Base-by-base conservation (phyloP, 1,284 basidiomycete species). In the Peniophora sp. region DNA sequence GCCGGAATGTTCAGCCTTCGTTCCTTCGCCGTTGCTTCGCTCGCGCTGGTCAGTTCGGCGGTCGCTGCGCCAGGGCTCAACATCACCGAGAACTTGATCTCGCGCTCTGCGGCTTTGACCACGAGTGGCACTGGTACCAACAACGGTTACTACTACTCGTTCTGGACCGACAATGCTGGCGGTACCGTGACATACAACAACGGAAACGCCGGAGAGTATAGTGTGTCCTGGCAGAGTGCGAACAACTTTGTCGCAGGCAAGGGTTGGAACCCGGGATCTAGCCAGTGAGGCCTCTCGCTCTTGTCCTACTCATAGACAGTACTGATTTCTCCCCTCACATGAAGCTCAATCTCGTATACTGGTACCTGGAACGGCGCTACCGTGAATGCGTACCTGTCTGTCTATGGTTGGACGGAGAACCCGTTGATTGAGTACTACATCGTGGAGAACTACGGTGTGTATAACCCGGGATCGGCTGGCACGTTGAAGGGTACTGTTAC, bases 391-490 rank as follows among this genome's bases (percentile, higher is more conserved):
- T 61, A 59, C 54, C 53, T 59, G 32, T 57, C 51, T 35, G 58
- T 60, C 36, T 60, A 57, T 50, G 58, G 58, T 47, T 59, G 58
- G 58, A 52, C 55, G 32, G 55, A 53, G 43, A 55, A 48, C 57
- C 57, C 57, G 52, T 48, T 72, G 48, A 58, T 69, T 56, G 69
- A 72, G 57, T 71, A 71, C 60, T 70, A 70, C 61, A 62, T 71
- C 58, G 56, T 63, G 47, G 71, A 73, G 51, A 58, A 60, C 24
- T 73, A 64, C 54, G 71, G 70, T 20, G 60, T 57, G 14, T 71
- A 68, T 58, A 67, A 73, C 62, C 71, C 70, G 15, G 37, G 37
- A n/a, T 8, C 37, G 8, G 37, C n/a, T 20, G 37, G 8, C 5
- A 57, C 60, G 15, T 44, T 53, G 47, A 58, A 56, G 50, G 61